Evolutionary conservation across 192 early-diverging fungal species (phyloP), one percentile per base, ranked within the genome.

Genomic region (Podila verticillata): DNA sequence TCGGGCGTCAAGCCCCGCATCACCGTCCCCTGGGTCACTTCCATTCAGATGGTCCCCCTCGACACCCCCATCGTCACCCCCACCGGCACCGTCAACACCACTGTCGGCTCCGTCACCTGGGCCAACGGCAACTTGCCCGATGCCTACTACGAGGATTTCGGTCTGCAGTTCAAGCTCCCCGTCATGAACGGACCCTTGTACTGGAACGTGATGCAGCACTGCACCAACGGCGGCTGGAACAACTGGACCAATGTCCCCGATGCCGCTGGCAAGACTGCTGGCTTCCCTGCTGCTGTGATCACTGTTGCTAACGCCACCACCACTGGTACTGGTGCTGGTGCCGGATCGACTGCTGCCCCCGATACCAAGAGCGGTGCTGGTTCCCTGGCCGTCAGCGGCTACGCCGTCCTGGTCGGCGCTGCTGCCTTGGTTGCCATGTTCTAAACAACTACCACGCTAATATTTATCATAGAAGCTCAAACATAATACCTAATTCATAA

Each of bases 211-310:
- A 67, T 66, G 69, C 75, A 80, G 65, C 75, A 64, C 61, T 80
- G 75, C 65, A 47, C 63, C 48, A 80, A 80, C 54, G 70, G 70
- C 22, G 75, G 2, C 24, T 80, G 75, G 75, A 62, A 80, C 59
- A 80, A 80, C 75, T 80, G 75, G 75, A 80, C 75, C 49, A 54
- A 12, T 29, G 31, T 72, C 54, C 75, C 75, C 29, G 75, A 80
- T 64, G 68, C 75, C 6, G 61, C n/a, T 32, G 75, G 75, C 30
- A 64, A 67, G 60, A 60, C 60, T 28, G 30, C 59, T 22, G 75
- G 75, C 10, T 71, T 67, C 59, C 75, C 75, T 30, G 75, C 75
- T 32, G 69, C 75, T 48, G 70, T 80, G 4, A 68, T 80, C 36
- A 62, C 17, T 8, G 22, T 80, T 36, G 28, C 60, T 24, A 72